phyloP scores from a whole-genome alignment of 352 stramenopile genomes.

The Phytophthora parvispora region DNA sequence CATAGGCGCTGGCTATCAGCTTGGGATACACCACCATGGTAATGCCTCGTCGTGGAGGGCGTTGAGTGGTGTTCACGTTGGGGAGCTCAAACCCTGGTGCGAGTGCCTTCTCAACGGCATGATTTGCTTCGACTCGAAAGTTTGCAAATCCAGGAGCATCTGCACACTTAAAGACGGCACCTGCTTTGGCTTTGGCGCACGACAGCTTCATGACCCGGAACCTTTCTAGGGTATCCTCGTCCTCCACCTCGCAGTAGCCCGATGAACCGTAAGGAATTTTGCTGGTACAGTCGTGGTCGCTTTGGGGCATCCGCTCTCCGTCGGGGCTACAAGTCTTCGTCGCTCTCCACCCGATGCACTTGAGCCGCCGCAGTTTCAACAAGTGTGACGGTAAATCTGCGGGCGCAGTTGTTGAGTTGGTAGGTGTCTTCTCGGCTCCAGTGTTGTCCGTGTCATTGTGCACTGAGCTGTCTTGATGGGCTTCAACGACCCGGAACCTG shows the following conservation, averaged over 20 bases:
- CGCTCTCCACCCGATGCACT: constrained; percentile 72
- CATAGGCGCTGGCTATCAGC: constrained; percentile 71
- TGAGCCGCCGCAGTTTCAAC: constrained; percentile 14
- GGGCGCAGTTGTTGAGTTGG: neutral
- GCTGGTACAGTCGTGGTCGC: constrained; percentile 55
- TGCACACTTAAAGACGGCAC: constrained; percentile 52
- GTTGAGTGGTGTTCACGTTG: neutral
- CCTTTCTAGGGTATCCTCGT: constrained; percentile 51
- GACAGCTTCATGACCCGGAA: constrained; percentile 74
- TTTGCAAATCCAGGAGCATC: constrained; percentile 66
- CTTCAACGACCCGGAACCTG: neutral
- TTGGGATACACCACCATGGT: constrained; percentile 74
- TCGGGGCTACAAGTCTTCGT: constrained; percentile 50
- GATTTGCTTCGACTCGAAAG: constrained; percentile 36
- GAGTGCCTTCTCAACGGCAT: neutral
- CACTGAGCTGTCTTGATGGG: neutral
- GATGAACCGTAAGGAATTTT: constrained; percentile 38
- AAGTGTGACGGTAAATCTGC: neutral
- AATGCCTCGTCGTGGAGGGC: constrained; percentile 36
- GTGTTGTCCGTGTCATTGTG: neutral
- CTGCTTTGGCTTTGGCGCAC: constrained; percentile 49
- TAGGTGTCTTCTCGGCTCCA: neutral
- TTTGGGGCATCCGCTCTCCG: constrained; percentile 41
- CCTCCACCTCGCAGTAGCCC: constrained; percentile 73
- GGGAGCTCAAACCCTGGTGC: constrained; percentile 1